Evolutionary conservation across 768 basidiomycete species (phyloP).

Genomic region (Xanthoconium stramineum): DNA sequence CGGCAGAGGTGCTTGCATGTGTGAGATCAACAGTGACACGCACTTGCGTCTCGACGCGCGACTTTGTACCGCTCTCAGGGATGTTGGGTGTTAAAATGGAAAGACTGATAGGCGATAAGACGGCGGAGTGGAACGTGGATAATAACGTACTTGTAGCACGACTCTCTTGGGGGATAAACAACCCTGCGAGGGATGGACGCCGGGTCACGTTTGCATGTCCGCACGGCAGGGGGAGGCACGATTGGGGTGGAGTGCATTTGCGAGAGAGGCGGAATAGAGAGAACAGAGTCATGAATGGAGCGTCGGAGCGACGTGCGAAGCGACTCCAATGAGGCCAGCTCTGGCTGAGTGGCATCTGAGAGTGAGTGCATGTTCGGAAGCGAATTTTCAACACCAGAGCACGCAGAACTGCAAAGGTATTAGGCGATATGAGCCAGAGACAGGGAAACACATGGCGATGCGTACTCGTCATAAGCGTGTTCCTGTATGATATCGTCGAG

Average conservation of each 20-base stretch:
- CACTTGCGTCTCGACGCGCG: constrained; percentile 93
- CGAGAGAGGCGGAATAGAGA: constrained; percentile 33
- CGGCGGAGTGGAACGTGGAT: constrained; percentile 1
- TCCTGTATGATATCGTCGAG: constrained; percentile 74
- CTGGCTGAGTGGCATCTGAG: constrained; percentile 36
- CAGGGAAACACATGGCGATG: constrained; percentile 14
- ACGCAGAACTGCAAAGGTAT: constrained; percentile 15
- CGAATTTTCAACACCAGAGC: constrained; percentile 19
- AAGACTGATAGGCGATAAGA: constrained; percentile 46
- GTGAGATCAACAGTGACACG: constrained; percentile 80
- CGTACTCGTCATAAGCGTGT: constrained; percentile 75
- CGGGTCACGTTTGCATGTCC: constrained; percentile 54
- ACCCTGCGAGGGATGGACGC: constrained; percentile 52
- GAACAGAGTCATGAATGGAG: constrained; percentile 27
- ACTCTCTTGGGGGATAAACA: constrained; percentile 69
- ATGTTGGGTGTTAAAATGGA: constrained; percentile 82
- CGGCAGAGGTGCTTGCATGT: constrained; percentile 56
- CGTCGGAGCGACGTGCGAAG: constrained; percentile 34
- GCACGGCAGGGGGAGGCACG: constrained; percentile 62
- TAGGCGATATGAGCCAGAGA: background rate
- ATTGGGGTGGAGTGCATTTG: constrained; percentile 55
- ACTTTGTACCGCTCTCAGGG: constrained; percentile 81
- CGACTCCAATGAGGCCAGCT: constrained; percentile 27
- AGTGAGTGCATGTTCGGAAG: constrained; percentile 8
- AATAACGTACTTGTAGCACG: constrained; percentile 66